Conservation (phyloP, 176 grass and related monocot species). For the Coix lacrymajobi region DNA sequence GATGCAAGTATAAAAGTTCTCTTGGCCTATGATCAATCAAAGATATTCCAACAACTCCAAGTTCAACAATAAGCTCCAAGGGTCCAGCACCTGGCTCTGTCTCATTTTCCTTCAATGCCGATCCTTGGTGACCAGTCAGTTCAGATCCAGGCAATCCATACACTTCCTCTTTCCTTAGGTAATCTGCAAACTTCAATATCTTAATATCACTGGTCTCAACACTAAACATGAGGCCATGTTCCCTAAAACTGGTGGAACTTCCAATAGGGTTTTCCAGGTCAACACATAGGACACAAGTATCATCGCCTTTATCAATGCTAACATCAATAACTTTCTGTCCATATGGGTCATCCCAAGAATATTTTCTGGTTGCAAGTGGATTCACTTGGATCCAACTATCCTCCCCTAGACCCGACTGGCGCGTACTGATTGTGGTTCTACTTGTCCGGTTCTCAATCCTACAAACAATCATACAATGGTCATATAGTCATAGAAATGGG, state of each 20-base stretch:
- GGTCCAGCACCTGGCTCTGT: slow-evolving; percentile 33
- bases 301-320: slow-evolving; percentile 40
- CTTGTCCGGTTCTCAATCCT: slow-evolving; percentile 80
- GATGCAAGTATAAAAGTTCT: slow-evolving; percentile 83
- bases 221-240: slow-evolving; percentile 55
- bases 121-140: slow-evolving; percentile 27
- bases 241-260: slow-evolving; percentile 45
- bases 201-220: slow-evolving; percentile 61
- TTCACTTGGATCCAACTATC: slow-evolving; percentile 69
- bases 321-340: slow-evolving; percentile 72
- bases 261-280: slow-evolving; percentile 56
- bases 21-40: slow-evolving; percentile 90
- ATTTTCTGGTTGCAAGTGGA: slow-evolving; percentile 73
- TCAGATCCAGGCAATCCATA: slow-evolving; percentile 24
- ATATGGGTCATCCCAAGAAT: slow-evolving; percentile 82
- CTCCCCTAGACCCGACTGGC: slow-evolving; percentile 63
- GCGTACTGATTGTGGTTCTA: slow-evolving; percentile 35
- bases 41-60: slow-evolving; percentile 89
- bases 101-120: slow-evolving; percentile 32
- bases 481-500: slow-evolving; percentile 8
- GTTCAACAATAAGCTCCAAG: slow-evolving; percentile 89
- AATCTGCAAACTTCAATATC: slow-evolving; percentile 64
- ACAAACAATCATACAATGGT: slow-evolving; percentile 24
- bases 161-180: slow-evolving; percentile 31
- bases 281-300: slow-evolving; percentile 47